A percentile compares a stretch with the other conserved stretches of the same genome.
Evolutionary conservation across 2,329 filamentous ascomycete species (phyloP).

Genomic region (Paraphoma sp.): DNA sequence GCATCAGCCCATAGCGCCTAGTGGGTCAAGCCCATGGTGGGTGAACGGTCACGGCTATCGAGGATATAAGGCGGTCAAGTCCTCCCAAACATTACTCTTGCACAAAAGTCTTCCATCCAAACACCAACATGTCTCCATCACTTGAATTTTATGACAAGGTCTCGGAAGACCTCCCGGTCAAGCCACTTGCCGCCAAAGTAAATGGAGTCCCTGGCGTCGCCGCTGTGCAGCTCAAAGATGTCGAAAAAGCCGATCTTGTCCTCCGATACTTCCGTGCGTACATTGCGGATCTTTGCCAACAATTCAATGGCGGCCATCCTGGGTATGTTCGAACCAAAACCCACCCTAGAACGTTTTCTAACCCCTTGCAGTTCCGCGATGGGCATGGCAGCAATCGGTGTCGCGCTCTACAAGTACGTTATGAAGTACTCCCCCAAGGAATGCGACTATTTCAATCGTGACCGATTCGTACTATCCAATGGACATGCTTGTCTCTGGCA

Average conservation of each 20-base stretch:
- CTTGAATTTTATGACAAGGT: slow-evolving; percentile 15
- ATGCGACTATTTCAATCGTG: slow-evolving; percentile 65
- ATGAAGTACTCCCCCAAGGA: slow-evolving; percentile 66
- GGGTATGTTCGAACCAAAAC: slow-evolving; percentile 23
- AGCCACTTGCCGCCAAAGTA: slow-evolving; percentile 15
- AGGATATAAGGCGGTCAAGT: not conserved
- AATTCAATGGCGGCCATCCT: slow-evolving; percentile 65
- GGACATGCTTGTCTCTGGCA: slow-evolving; percentile 63
- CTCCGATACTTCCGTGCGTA: slow-evolving; percentile 67
- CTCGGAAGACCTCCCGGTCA: slow-evolving; percentile 13
- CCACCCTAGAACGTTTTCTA: slow-evolving; percentile 57
- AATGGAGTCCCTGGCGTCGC: slow-evolving; percentile 16
- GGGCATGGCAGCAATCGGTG: slow-evolving; percentile 67
- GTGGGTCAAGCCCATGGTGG: too few relatives aligned
- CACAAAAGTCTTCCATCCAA: not conserved
- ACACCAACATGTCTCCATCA: slow-evolving; percentile 11
- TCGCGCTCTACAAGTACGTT: slow-evolving; percentile 67
- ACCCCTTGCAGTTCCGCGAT: slow-evolving; percentile 61
- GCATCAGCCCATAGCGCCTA: too few relatives aligned
- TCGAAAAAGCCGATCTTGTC: slow-evolving; percentile 54
- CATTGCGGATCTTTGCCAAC: slow-evolving; percentile 71
- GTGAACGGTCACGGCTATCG: too few relatives aligned
- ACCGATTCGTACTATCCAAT: slow-evolving; percentile 69
- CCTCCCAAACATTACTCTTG: not conserved
- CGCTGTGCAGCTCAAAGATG: slow-evolving; percentile 11